Base-by-base conservation (phyloP, 306 rosid species). In the Quercus parvula region DNA sequence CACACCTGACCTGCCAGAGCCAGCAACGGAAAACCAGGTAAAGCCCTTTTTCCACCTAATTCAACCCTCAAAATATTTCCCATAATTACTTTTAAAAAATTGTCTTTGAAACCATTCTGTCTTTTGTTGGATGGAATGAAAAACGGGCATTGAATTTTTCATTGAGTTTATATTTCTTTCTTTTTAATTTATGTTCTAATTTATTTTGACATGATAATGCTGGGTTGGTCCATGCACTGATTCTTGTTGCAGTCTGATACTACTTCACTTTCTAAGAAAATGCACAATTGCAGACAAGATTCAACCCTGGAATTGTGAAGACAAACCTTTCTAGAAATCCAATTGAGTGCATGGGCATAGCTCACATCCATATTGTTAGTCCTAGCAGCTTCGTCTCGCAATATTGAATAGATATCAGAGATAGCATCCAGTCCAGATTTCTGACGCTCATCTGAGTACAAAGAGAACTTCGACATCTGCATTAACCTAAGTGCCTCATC, bases 381-480 rank as follows among this genome's bases (percentile, higher is more conserved):
- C 77, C 93, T 90, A 5, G 97, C 93, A 72, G 99, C 98, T 89
- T 90, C 97, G 82, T 96, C 99, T 30, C 96, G 94, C 79, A 96
- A 82, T 75, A 96, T 89, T 78, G 99, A 96, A 86, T 93, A 96
- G 70, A 96, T 96, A 86, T 93, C 98, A 25, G 98, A 93, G 79
- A 93, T 91, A 52, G 98, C 93, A 87, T 96, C 98, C 44, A 96
- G 91, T 72, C 99, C 99, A 46, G 99, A 93, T 83, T 52, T 91
- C 81, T 95, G 98, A 46, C 96, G 99, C 76, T 95, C 99, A 3
- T 93, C 97, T 1, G 99, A 93, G 83, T 96, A 96, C 81, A 96
- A 77, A 56, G 99, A 96, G 85, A 96, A 96, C 81, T 96, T 93
- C 4, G 98, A 96, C 99, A 96, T 93, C 85, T 96, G 98, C 99